Evolutionary conservation across 202 grass and related monocot species (phyloP), one percentile per base, ranked within the genome.

Genomic region (Hordeum pubiflorum): DNA sequence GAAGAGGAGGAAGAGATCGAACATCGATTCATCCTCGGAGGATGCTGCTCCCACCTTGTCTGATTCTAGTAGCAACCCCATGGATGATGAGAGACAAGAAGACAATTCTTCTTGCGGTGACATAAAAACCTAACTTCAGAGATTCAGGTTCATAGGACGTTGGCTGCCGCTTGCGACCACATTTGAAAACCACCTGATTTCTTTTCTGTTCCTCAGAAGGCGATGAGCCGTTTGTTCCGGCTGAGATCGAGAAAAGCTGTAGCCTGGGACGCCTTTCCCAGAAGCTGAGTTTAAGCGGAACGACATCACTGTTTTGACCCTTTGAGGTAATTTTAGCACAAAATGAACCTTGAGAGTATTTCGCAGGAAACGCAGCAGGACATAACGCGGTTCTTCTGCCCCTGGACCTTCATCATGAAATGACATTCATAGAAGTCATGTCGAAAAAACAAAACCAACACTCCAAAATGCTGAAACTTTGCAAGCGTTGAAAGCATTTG

Each of bases 1-100:
- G 40, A 90, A 92, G 50, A 58, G 22, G 27, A 87, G 85, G 73
- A 97, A 86, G 78, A 92, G 87, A 87, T 81, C 75, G 9, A 91
- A 36, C 40, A 57, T 79, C 26, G 69, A 18, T 73, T 74, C 80
- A 18, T 72, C 82, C 72, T 91, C 87, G 0, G 88, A 88, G 54
- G 88, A 94, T 62, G 84, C 84, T 85, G 59, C 60, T 76, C 63
- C 84, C 40, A 74, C 82, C 13, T 86, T 88, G 26, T 94, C 94
- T 54, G 85, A 86, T 89, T 97, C 91, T 11, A 94, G 83, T 76
- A 82, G 81, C 58, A 88, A 91, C 22, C 22, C 66, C 18, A 54
- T 81, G 32, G 84, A 79, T 18, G 87, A 89, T 11, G 63, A 82
- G 55, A 93, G 78, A 67, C 74, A 72, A 82, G 76, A 72, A 82